Percentiles rank a stretch among this genome's conserved stretches.
Conservation (phyloP, 179 eudicot species). For the Silene noctiflora region DNA sequence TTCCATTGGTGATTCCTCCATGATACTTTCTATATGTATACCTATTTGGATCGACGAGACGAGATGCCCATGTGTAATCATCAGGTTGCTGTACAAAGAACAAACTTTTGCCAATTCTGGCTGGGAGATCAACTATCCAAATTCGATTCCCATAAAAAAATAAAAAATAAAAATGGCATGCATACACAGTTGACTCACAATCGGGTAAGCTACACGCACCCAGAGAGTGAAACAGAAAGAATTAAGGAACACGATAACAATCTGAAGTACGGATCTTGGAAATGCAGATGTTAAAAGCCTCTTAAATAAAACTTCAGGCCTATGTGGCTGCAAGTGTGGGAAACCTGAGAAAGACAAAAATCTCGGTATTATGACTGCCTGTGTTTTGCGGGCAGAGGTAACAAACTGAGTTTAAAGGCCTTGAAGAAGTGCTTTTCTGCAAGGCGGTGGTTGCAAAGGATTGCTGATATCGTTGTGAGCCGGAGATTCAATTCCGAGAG, state of each 20-base stretch:
- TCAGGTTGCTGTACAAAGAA: conserved; percentile 55
- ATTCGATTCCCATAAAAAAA: conserved; percentile 43
- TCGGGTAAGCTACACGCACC: conserved; percentile 36
- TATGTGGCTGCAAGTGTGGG: conserved; percentile 55
- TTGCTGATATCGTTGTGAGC: conserved; percentile 38
- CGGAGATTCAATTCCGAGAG: conserved; percentile 80
- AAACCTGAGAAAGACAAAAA: conserved; percentile 20
- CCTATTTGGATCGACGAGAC: conserved; percentile 41
- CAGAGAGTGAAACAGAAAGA: conserved; percentile 22
- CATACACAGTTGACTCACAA: conserved; percentile 21
- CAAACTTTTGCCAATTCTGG: conserved; percentile 36
- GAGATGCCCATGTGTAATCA: conserved; percentile 56
- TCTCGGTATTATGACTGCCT: conserved; percentile 30
- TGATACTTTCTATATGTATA: conserved; percentile 24
- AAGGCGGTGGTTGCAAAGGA: conserved; percentile 63
- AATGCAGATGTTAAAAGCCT: conserved; percentile 60
- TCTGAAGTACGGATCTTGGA: conserved; percentile 34
- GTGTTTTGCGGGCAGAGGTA: conserved; percentile 19
- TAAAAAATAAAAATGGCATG: conserved; percentile 43
- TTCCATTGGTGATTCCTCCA: conserved; percentile 46
- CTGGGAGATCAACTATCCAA: conserved; percentile 43
- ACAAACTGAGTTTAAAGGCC: conserved; percentile 47
- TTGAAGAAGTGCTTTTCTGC: conserved; percentile 89
- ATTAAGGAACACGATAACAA: conserved; percentile 38
- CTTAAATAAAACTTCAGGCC: conserved; percentile 52